phyloP scores from a whole-genome alignment of 768 basidiomycete species.

The Trametes cubensis region DNA sequence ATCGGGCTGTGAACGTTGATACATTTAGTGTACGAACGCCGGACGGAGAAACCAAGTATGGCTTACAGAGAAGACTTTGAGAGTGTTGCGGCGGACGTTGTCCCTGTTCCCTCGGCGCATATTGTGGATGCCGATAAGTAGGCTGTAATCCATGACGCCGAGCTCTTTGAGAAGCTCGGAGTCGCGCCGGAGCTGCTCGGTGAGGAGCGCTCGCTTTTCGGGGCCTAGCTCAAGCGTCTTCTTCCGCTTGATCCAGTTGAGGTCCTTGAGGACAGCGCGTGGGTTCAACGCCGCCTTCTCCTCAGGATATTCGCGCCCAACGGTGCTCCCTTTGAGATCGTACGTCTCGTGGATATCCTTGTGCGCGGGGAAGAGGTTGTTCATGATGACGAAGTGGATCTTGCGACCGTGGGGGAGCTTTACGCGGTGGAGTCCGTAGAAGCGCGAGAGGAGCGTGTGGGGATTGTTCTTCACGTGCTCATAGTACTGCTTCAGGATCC shows the following conservation, averaged over 20 bases:
- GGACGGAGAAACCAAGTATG: conserved; percentile 15
- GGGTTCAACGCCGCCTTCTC: conserved; percentile 78
- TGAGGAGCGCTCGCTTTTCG: conserved; percentile 88
- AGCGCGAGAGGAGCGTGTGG: conserved; percentile 89
- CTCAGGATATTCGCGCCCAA: conserved; percentile 86
- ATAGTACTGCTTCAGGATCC: conserved; percentile 83
- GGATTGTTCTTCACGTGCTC: conserved; percentile 87
- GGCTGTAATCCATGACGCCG: conserved; percentile 94
- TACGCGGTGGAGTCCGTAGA: conserved; percentile 97
- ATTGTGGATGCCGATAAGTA: conserved; percentile 93
- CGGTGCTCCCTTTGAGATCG: conserved; percentile 93
- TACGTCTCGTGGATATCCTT: conserved; percentile 97
- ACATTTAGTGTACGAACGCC: neutral
- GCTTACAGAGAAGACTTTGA: conserved; percentile 90
- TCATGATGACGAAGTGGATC: conserved; percentile 99
- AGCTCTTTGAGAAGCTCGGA: conserved; percentile 80
- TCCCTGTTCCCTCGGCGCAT: conserved; percentile 90
- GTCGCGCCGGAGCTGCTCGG: conserved; percentile 90
- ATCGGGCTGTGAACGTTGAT: conserved; percentile 55
- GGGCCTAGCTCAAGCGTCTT: conserved; percentile 89
- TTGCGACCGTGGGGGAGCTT: conserved; percentile 92
- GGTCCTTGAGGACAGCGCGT: conserved; percentile 89
- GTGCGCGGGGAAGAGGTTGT: conserved; percentile 97
- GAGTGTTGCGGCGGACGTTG: conserved; percentile 85
- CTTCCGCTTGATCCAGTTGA: conserved; percentile 90